phyloP scores from a whole-genome alignment of 2,329 filamentous ascomycete species.

The Erysiphe neolycopersici region DNA sequence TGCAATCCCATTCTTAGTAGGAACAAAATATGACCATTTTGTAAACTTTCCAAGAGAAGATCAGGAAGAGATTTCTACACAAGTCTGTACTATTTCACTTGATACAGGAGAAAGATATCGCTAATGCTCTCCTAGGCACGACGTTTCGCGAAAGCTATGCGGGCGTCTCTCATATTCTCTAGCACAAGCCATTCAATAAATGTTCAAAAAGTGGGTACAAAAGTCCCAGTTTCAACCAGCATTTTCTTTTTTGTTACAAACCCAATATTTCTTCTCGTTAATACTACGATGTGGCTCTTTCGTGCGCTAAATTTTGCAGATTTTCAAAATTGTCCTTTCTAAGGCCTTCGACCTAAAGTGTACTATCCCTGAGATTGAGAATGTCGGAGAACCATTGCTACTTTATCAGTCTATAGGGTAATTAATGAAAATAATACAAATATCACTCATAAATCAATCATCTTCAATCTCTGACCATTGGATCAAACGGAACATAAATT shows the following conservation, averaged over 20 bases:
- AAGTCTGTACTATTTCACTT: slow-evolving; percentile 25
- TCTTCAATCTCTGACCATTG: no score
- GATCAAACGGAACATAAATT: no score
- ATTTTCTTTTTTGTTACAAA: neutral
- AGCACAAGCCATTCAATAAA: slow-evolving; percentile 99
- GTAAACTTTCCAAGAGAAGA: slow-evolving; percentile 95
- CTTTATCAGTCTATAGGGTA: slow-evolving; percentile 43
- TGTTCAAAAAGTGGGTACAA: slow-evolving; percentile 60
- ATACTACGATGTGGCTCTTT: no score
- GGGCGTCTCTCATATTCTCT: slow-evolving; percentile 89
- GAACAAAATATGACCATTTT: slow-evolving; percentile 98
- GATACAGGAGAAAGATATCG: neutral
- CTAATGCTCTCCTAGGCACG: slow-evolving; percentile 36
- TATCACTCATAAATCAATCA: no score
- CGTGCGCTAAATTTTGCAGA: slow-evolving; percentile 24
- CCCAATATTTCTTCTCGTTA: no score
- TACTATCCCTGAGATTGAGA: slow-evolving; percentile 96
- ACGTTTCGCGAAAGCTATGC: slow-evolving; percentile 94
- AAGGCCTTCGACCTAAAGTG: slow-evolving; percentile 98
- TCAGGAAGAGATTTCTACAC: slow-evolving; percentile 93
- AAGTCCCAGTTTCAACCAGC: neutral
- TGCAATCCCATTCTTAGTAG: slow-evolving; percentile 90
- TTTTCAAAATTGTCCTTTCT: slow-evolving; percentile 97
- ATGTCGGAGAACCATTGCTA: slow-evolving; percentile 82
- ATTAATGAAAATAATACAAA: neutral